Base-by-base conservation (phyloP, 1,284 basidiomycete species). In the Cryptococcus amylolentus region DNA sequence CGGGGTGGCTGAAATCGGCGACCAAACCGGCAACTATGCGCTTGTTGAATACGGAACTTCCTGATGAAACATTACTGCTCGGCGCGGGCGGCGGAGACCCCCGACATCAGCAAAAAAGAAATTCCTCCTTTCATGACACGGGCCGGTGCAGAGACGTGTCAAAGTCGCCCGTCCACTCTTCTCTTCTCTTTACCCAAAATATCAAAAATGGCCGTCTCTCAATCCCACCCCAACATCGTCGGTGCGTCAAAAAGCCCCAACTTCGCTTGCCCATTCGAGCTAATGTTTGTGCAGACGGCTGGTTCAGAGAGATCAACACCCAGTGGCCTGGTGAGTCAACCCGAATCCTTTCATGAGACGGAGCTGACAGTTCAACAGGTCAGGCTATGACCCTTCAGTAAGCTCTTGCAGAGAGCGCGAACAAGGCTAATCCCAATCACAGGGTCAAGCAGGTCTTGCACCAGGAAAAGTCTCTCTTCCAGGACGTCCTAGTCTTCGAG, bases 401-500 rank as follows among this genome's bases (percentile, higher is more conserved):
- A 71, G 73, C 54, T 45, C 14, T n/a, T 26, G 45, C 20, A 37
- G 0, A 35, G 8, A 49, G 26, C n/a, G n/a, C 16, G 23, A 43
- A 43, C 46, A 14, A 27, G 14, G n/a, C 50, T 49, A 40, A 41
- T 46, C 41, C 53, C 61, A 35, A 40, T 38, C 64, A 10, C 58
- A 77, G 76, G 80, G 94, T 98, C 80, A 90, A 89, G 80, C 89
- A 91, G 81, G 90, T 98, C 69, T 83, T 98, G 61, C 95, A 98
- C 79, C 82, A 88, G 68, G 95, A 98, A 79, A 88, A 89, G 80
- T 94, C 91, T 12, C 81, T 88, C 57, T 98, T 86, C 81, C 76
- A 98, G 81, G 94, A 98, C 69, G 93, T 97, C 52, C 86, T 97
- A 54, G 92, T 97, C 56, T 97, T 97, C 72, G 87, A 94, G 78